phyloP scores from a whole-genome alignment of 108 stramenopile genomes.

The Hondaea fermentalgiana region DNA sequence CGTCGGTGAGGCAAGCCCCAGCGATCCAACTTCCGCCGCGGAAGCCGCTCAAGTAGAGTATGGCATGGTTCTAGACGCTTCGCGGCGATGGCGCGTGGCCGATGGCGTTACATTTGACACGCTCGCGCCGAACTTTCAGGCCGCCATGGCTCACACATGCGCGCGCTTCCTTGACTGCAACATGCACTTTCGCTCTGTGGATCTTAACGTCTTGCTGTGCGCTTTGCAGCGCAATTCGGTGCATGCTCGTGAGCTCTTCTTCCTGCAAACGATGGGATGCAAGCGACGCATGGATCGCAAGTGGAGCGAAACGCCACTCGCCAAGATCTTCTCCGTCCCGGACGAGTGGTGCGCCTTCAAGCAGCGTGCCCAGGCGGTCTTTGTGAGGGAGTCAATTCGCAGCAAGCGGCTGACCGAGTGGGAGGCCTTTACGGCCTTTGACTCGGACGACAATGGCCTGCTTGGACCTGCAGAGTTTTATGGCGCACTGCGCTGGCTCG shows the following conservation, averaged over 20 bases:
- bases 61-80: slow-evolving; percentile 24
- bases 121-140: slow-evolving; percentile 7
- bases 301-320: slow-evolving; percentile 26
- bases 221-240: slow-evolving; percentile 3
- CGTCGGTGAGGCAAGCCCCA: too few species aligned
- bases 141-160: slow-evolving; percentile 2
- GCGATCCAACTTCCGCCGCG: too few species aligned
- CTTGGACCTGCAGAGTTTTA: slow-evolving; percentile 25
- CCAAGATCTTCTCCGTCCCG: slow-evolving; percentile 24
- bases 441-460: slow-evolving; percentile 25
- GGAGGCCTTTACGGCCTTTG: slow-evolving; percentile 34
- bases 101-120: not conserved
- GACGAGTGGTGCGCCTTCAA: slow-evolving; percentile 15
- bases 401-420: slow-evolving; percentile 11
- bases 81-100: not conserved
- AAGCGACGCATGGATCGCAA: slow-evolving; percentile 20
- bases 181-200: slow-evolving; percentile 14
- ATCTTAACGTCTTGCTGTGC: slow-evolving; percentile 5
- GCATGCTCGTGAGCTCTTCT: slow-evolving; percentile 13
- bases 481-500: slow-evolving; percentile 27
- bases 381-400: slow-evolving; percentile 17
- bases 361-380: slow-evolving; percentile 22
- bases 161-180: slow-evolving; percentile 28
- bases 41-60: not conserved
- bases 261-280: slow-evolving; percentile 14